A percentile compares a stretch with the other conserved stretches of the same genome.
These are phyloP conservation scores for Gynandropsis gynandra DNA, from an alignment of 345 rosid species.

Conservation along the genomic window DNA sequence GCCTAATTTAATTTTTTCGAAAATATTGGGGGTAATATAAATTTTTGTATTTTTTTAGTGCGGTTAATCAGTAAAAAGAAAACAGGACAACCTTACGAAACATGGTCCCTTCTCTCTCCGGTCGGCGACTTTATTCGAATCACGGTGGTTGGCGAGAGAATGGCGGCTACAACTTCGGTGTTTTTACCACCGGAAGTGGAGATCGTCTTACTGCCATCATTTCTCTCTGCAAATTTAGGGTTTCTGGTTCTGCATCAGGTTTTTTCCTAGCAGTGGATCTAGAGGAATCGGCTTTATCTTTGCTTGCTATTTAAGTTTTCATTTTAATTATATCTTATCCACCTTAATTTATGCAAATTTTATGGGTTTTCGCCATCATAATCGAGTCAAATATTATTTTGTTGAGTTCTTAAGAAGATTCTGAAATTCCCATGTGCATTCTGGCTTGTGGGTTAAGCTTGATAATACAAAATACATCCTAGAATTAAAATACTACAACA, in stretches of 20 bases:
- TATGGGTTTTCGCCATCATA: slow-evolving; percentile 7
- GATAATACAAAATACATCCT: slow-evolving; percentile 3
- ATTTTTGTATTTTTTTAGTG: no score
- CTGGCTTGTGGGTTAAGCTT: slow-evolving; percentile 20
- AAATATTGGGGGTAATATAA: no score
- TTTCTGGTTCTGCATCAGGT: no score
- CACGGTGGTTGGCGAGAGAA: not conserved
- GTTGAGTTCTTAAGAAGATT: slow-evolving; percentile 12
- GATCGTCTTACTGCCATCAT: not conserved
- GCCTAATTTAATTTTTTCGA: no score
- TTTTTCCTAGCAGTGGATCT: slow-evolving; percentile 11
- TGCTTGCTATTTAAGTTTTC: slow-evolving; percentile 12
- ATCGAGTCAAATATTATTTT: not conserved
- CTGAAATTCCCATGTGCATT: slow-evolving; percentile 27
- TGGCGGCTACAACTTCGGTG: not conserved
- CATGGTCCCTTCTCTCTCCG: not conserved
- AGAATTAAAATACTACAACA: slow-evolving; percentile 10
- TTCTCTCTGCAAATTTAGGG: not conserved
- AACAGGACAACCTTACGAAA: no score
- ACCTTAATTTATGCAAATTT: slow-evolving; percentile 16
- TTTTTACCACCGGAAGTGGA: not conserved
- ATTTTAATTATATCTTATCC: not conserved
- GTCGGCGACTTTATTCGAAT: not conserved
- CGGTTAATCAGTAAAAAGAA: no score
- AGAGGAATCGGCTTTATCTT: slow-evolving; percentile 18